Base-by-base conservation (phyloP, 768 basidiomycete genomes). In the Boletellus emodensis region DNA sequence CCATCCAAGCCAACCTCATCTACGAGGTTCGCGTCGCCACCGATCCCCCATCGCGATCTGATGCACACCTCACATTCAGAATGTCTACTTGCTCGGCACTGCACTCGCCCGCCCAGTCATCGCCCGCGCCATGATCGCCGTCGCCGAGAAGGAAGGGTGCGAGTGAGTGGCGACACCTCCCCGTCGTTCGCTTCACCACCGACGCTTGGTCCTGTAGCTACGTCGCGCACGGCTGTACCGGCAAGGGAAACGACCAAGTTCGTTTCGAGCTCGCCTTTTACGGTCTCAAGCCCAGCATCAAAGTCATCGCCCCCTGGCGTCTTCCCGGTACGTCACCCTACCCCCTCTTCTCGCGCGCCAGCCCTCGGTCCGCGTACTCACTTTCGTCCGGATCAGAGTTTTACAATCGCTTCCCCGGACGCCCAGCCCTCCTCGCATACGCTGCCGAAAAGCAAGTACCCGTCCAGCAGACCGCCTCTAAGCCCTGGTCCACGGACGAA, bases 401-500 rank as follows among this genome's bases (percentile, higher is more conserved):
- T 76, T 99, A 97, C 80, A 80, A 95, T 71, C 91, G 94, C 52
- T 99, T 99, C 74, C 82, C 95, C 43, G 96, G 95, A 24, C 90
- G 96, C 54, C 86, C 90, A 62, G 94, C 92, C 17, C 85, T 99
- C 49, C 87, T 99, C 52, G 80, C 82, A 24, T 99, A 85, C 60
- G 96, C 96, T 26, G 84, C 84, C 8, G 75, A 90, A 65, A 90
- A 92, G 68, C 71, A 82, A 43, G 95, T 99, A 57, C 94, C 94
- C 49, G 94, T 99, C 53, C 80, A 84, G 56, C 96, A 99, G 74
- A 99, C 96, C 40, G 81, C 89, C 11, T 81, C 94, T 48, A 97
- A 98, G 74, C 95, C 96, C 34, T 99, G 96, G 96, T 97, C 95
- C 3, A 99, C 96, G 6, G 95, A 99, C 68, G 96, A 98, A 75